phyloP scores from a whole-genome alignment of 768 basidiomycete genomes.

The Ramaria rubella region DNA sequence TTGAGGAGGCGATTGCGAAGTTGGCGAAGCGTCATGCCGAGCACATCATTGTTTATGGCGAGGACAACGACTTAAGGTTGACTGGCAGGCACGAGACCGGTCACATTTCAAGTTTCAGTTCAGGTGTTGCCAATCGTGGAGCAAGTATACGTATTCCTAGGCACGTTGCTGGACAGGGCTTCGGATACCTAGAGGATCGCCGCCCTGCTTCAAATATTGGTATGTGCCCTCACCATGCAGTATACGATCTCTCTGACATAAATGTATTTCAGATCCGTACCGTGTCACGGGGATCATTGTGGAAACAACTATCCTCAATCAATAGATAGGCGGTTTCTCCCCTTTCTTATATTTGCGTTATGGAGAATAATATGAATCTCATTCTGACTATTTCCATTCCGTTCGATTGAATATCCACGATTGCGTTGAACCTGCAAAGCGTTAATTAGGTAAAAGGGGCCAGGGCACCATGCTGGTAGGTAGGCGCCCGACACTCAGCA shows the following conservation, averaged over 20 bases:
- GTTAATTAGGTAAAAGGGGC: no score
- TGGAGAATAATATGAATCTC: no score
- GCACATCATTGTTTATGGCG: conserved; percentile 96
- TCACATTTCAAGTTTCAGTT: conserved; percentile 84
- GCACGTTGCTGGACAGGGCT: conserved; percentile 87
- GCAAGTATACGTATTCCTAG: conserved; percentile 95
- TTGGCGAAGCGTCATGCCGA: conserved; percentile 84
- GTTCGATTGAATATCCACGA: background rate
- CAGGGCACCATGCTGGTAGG: no score
- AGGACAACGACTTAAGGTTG: conserved; percentile 94
- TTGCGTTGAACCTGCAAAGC: no score
- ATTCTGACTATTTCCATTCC: background rate
- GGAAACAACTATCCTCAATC: conserved; percentile 63
- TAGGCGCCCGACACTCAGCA: no score
- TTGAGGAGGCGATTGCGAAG: conserved; percentile 92
- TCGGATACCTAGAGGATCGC: conserved; percentile 93
- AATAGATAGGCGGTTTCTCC: background rate
- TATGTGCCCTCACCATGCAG: conserved; percentile 33
- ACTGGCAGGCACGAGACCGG: conserved; percentile 98
- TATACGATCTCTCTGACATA: background rate
- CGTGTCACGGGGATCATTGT: conserved; percentile 86
- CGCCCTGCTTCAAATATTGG: conserved; percentile 98
- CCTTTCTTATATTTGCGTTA: no score
- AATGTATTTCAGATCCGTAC: conserved; percentile 67
- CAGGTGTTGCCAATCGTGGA: conserved; percentile 96